Evolutionary conservation across 2,329 filamentous ascomycete genomes (phyloP).

Genomic region (Alternaria rosae): DNA sequence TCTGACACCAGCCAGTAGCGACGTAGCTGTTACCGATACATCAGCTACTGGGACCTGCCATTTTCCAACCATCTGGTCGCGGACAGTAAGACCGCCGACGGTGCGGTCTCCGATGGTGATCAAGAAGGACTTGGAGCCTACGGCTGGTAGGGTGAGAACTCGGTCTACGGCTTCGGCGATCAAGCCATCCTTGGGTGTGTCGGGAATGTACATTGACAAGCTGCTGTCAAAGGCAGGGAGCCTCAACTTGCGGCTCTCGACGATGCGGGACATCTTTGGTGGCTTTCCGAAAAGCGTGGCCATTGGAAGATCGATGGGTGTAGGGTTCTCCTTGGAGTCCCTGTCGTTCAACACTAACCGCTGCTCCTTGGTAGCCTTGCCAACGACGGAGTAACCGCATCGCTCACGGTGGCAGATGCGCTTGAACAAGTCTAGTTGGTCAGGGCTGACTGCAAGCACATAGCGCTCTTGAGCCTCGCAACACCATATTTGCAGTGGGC

Average conservation of each 20-base stretch:
- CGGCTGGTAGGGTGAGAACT: conserved; percentile 83
- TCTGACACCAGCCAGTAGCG: conserved; percentile 73
- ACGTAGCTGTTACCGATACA: conserved; percentile 88
- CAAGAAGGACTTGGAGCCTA: conserved; percentile 96
- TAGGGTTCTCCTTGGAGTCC: conserved; percentile 75
- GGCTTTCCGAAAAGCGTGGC: conserved; percentile 86
- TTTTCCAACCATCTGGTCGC: conserved; percentile 95
- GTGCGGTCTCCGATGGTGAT: conserved; percentile 96
- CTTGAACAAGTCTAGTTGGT: conserved; percentile 76
- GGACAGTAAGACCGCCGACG: conserved; percentile 85
- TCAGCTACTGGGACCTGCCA: conserved; percentile 96
- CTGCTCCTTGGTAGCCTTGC: conserved; percentile 75
- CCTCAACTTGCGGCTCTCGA: conserved; percentile 71
- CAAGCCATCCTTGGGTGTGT: conserved; percentile 60
- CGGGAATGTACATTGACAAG: conserved; percentile 71
- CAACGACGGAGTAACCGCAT: conserved; percentile 92
- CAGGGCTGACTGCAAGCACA: conserved; percentile 84
- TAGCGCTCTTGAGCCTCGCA: conserved; percentile 97
- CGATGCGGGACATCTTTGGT: conserved; percentile 78
- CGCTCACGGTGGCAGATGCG: conserved; percentile 80
- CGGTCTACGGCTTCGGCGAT: conserved; percentile 77
- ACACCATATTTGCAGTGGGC: conserved; percentile 96
- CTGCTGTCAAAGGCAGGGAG: conserved; percentile 78
- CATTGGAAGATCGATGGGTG: conserved; percentile 89
- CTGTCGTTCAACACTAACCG: conserved; percentile 82